phyloP scores from a whole-genome alignment of 768 basidiomycete species.

The Kwoniella sp. region DNA sequence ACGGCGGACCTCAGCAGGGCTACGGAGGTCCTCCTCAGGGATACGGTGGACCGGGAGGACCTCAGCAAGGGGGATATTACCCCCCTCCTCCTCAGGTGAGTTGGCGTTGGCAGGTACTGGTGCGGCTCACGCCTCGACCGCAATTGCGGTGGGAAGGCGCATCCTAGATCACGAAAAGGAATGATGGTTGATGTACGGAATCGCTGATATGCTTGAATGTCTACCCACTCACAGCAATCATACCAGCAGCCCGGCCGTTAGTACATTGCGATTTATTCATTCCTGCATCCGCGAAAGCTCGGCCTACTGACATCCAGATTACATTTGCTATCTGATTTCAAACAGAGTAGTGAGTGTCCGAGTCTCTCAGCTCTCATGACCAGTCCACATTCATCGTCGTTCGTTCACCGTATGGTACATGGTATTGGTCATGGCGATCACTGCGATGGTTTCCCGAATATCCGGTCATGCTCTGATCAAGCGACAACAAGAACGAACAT shows the following conservation, averaged over 20 bases:
- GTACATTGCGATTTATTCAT: slow-evolving; percentile 12
- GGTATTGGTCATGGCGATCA: too few relatives aligned
- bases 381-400: too few relatives aligned
- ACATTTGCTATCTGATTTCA: not conserved
- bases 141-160: not conserved
- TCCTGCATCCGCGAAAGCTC: too few relatives aligned
- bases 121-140: too few relatives aligned
- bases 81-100: slow-evolving; percentile 45
- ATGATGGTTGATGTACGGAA: too few relatives aligned
- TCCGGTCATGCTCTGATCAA: too few relatives aligned
- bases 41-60: slow-evolving; percentile 13
- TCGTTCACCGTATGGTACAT: too few relatives aligned
- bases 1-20: slow-evolving; percentile 27
- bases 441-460: too few relatives aligned
- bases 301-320: not conserved
- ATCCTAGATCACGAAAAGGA: not conserved
- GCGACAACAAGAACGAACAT: too few relatives aligned
- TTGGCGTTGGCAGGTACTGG: not conserved
- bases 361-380: not conserved
- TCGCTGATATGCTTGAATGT: not conserved
- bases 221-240: slow-evolving; percentile 28
- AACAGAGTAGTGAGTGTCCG: slow-evolving; percentile 43
- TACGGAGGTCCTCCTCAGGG: slow-evolving; percentile 11
- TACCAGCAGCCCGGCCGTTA: slow-evolving; percentile 45
- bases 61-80: slow-evolving; percentile 47